A percentile compares a stretch with the other conserved stretches of the same genome.
phyloP scores from a whole-genome alignment of 2,329 filamentous ascomycete genomes.

The Blastomyces parvus region DNA sequence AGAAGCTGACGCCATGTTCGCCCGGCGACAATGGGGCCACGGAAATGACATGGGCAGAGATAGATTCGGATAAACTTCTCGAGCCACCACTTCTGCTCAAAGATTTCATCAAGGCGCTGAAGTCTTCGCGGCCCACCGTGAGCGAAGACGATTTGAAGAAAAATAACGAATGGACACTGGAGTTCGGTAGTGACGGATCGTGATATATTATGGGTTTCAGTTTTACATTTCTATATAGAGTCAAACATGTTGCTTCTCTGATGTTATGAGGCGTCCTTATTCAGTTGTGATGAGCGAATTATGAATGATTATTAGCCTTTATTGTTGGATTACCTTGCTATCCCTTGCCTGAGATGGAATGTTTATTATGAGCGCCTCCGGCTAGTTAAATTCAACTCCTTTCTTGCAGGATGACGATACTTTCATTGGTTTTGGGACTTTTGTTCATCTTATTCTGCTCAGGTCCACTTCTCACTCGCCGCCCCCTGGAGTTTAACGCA shows the following conservation, averaged over 20 bases:
- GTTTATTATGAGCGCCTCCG: neutral
- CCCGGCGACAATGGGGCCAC: conserved; percentile 76
- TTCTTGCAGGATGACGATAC: neutral
- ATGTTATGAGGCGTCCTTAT: neutral
- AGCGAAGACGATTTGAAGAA: conserved; percentile 72
- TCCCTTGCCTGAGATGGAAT: neutral
- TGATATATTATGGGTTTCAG: conserved; percentile 28
- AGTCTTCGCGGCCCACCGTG: conserved; percentile 79
- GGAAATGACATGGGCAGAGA: conserved; percentile 89
- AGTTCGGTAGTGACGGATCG: conserved; percentile 87
- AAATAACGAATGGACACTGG: conserved; percentile 87
- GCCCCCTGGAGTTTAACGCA: neutral
- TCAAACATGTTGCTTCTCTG: neutral
- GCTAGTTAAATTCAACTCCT: neutral
- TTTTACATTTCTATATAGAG: conserved; percentile 4
- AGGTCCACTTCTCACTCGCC: neutral
- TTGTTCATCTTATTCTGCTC: neutral
- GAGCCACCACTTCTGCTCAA: conserved; percentile 80
- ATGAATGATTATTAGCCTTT: neutral
- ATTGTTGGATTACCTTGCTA: neutral
- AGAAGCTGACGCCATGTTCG: conserved; percentile 71
- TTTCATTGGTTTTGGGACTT: neutral
- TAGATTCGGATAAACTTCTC: conserved; percentile 72
- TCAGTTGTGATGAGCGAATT: neutral
- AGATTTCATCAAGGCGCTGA: conserved; percentile 89